Evolutionary conservation across 371 early-diverging fungal genomes (phyloP).

Genomic region (Rhizopus delemar): DNA sequence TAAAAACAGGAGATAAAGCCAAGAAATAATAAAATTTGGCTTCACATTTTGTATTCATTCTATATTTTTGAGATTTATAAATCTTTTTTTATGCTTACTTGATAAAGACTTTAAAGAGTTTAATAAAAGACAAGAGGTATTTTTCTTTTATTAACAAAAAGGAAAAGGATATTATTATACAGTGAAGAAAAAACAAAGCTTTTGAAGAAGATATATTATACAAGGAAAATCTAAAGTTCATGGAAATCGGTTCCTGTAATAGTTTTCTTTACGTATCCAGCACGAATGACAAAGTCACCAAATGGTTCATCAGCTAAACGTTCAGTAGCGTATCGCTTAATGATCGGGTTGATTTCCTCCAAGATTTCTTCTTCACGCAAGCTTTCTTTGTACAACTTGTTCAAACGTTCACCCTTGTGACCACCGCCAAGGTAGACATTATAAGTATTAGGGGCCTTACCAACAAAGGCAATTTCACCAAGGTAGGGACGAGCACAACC

Average conservation of each 20-base stretch:
- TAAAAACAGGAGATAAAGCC: too few species aligned
- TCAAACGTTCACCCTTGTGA: constrained; percentile 81
- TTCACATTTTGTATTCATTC: too few species aligned
- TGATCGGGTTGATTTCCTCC: constrained; percentile 70
- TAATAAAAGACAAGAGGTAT: too few species aligned
- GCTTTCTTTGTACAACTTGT: constrained; percentile 87
- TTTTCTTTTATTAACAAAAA: neutral
- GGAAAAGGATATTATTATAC: neutral
- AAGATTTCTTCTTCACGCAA: constrained; percentile 87
- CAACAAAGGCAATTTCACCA: constrained; percentile 93
- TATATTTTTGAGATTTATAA: too few species aligned
- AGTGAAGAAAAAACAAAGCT: constrained; percentile 2
- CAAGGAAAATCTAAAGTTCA: constrained; percentile 29
- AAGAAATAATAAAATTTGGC: too few species aligned
- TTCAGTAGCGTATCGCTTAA: constrained; percentile 78
- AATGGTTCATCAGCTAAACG: constrained; percentile 78
- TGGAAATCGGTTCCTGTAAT: constrained; percentile 79
- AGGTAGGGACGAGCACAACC: constrained; percentile 93
- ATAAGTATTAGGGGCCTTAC: constrained; percentile 91
- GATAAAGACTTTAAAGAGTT: too few species aligned
- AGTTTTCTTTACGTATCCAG: constrained; percentile 82
- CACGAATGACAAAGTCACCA: constrained; percentile 93
- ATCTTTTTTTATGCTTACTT: too few species aligned
- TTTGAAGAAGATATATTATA: constrained; percentile 5
- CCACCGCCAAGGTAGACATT: constrained; percentile 95